Base-by-base conservation (phyloP, 1,139 yeast genomes). In the Zygosaccharomyces sapae region DNA sequence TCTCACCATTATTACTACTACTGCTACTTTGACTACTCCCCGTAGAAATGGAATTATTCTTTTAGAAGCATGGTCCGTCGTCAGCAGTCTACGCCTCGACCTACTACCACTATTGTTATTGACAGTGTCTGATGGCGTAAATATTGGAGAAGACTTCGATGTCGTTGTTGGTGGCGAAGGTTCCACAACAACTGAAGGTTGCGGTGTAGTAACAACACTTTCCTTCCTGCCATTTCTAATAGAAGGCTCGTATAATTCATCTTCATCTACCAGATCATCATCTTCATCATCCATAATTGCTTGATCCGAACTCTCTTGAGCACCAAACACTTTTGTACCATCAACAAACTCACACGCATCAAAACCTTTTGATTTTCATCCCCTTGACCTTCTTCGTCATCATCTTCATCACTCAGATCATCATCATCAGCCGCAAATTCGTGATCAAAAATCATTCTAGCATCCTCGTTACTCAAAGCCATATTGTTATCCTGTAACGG, bases 371-470 rank as follows among this genome's bases (percentile, higher is more conserved):
- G 25, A 22, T 22, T 22, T 22, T 22, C 25, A 22, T 22, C 25
- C 25, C 25, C 25, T 51, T 71, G 76, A 30, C 68, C 71, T 47
- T 69, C 62, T 3, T 75, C 67, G 1, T 22, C 25, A 22, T 22
- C 25, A 22, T 22, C 25, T 22, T 22, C 25, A 22, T 66, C 54
- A 53, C 65, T 56, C 47, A 49, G 58, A 42, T 63, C 55, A 22
- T 68, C 74, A 48, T 74, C 77, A 52, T 75, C 79, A 54, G 53
- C 55, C 13, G 50, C 45, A 40, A 73, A 72, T 52, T 77, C 81
- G 29, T 70, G 74, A 52, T 76, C 80, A 55, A 76, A 75, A 50
- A 73, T 75, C 57, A 70, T 51, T 49, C 57, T 56, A 8, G 67
- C 64, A 44, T 62, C 61, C 38, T 59, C 63, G 38, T 61, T 59